These are phyloP conservation scores for Fermentozyma sake DNA, from an alignment of 1,139 yeast genomes.

Conservation along the genomic window DNA sequence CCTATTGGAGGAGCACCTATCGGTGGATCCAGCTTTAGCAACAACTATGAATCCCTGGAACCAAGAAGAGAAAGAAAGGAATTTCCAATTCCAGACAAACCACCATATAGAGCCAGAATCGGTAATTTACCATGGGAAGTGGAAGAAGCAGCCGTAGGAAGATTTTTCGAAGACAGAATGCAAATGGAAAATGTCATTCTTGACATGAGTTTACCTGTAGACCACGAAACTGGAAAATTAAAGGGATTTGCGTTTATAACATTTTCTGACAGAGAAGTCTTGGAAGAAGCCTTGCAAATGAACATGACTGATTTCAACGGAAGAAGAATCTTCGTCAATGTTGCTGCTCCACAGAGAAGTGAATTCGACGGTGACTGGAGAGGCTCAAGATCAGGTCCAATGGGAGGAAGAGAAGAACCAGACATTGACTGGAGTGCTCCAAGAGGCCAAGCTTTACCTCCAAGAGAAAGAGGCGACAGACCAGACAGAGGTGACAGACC, in stretches of 20 bases:
- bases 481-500: conserved; percentile 25
- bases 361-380: conserved; percentile 48
- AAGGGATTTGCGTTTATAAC: conserved; percentile 89
- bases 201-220: conserved; percentile 69
- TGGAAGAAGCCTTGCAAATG: conserved; percentile 67
- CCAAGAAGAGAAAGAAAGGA: conserved; percentile 47
- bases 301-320: conserved; percentile 65
- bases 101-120: conserved; percentile 89
- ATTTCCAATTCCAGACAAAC: conserved; percentile 82
- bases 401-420: conserved; percentile 21
- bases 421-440: conserved; percentile 34
- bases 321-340: conserved; percentile 77
- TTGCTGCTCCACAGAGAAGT: conserved; percentile 79
- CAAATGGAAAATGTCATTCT: conserved; percentile 44
- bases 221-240: conserved; percentile 56
- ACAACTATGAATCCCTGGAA: conserved; percentile 12
- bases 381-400: conserved; percentile 37
- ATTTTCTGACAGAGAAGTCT: conserved; percentile 57
- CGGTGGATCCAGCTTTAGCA: conserved; percentile 11
- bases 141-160: conserved; percentile 58
- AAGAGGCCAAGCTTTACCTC: conserved; percentile 32
- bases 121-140: conserved; percentile 84
- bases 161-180: conserved; percentile 66
- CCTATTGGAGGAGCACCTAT: conserved; percentile 13
- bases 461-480: conserved; percentile 37